Conservation (phyloP, 2,329 filamentous ascomycete genomes). For the Diaporthe citrichinensis region DNA sequence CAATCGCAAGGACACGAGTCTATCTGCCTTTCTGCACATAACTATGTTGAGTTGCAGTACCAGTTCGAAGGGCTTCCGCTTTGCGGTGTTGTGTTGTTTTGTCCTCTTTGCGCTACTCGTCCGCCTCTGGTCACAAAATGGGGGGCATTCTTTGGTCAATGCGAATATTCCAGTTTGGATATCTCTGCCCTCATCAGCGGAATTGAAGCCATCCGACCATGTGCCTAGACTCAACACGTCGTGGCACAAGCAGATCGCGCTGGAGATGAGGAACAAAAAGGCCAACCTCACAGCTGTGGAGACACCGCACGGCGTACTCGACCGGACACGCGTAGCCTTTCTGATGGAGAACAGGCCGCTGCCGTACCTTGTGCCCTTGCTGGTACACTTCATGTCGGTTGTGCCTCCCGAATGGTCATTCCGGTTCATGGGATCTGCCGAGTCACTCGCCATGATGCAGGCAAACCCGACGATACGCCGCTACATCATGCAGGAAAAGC, state of each 20-base stretch:
- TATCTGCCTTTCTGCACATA: background rate
- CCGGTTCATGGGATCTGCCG: conserved; percentile 66
- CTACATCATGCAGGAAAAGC: conserved; percentile 58
- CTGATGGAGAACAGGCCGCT: conserved; percentile 66
- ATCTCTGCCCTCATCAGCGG: background rate
- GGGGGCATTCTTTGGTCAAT: background rate
- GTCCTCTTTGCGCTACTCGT: background rate
- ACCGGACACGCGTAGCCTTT: conserved; percentile 57
- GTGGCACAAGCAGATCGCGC: conserved; percentile 24
- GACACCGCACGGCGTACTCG: background rate
- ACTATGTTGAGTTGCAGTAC: background rate
- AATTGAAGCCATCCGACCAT: background rate
- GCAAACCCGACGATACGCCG: conserved; percentile 40
- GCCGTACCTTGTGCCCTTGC: conserved; percentile 64
- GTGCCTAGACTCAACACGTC: conserved; percentile 25
- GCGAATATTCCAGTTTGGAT: background rate
- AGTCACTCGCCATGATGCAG: conserved; percentile 55
- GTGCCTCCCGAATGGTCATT: conserved; percentile 70
- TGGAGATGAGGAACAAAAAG: conserved; percentile 6
- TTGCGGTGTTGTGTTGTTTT: background rate
- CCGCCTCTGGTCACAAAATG: background rate
- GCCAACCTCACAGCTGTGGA: conserved; percentile 8
- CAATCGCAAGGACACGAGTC: background rate
- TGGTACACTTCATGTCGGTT: conserved; percentile 69
- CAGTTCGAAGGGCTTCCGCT: background rate